Evolutionary conservation across 2,329 filamentous ascomycete species (phyloP).

Genomic region (Cercospora zeae-maydis): DNA sequence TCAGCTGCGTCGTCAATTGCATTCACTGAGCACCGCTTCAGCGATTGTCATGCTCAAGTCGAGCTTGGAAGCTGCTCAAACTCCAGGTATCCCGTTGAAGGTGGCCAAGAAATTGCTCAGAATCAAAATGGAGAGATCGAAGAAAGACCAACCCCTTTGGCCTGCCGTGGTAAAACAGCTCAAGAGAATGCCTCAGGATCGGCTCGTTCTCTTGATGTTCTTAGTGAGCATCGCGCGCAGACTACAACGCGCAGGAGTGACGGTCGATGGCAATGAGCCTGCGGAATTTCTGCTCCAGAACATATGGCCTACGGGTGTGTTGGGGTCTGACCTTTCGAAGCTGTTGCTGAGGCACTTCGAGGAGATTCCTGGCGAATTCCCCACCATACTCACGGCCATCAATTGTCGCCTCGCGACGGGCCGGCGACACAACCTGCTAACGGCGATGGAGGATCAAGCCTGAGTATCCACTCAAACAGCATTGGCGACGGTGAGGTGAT

Average conservation of each 20-base stretch:
- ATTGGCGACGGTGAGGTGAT: background rate
- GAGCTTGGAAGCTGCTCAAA: conserved; percentile 8
- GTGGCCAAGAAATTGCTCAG: conserved; percentile 12
- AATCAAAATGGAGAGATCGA: conserved; percentile 12
- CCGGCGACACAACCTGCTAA: conserved; percentile 9
- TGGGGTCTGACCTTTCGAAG: conserved; percentile 13
- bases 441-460: conserved; percentile 2
- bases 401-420: conserved; percentile 16
- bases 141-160: conserved; percentile 14
- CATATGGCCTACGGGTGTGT: conserved; percentile 15
- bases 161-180: conserved; percentile 16
- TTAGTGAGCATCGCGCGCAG: conserved; percentile 15
- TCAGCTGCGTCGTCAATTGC: background rate
- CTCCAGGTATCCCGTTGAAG: conserved; percentile 8
- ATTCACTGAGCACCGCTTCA: background rate
- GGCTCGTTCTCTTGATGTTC: conserved; percentile 20
- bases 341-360: conserved; percentile 19
- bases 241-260: conserved; percentile 9
- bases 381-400: conserved; percentile 11
- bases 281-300: conserved; percentile 13
- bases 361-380: conserved; percentile 18
- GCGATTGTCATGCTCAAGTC: conserved; percentile 4
- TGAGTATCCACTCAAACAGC: background rate
- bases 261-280: conserved; percentile 16
- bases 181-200: conserved; percentile 19